phyloP scores from a whole-genome alignment of 495 filamentous ascomycete species.

The Penicillium egyptiacum region DNA sequence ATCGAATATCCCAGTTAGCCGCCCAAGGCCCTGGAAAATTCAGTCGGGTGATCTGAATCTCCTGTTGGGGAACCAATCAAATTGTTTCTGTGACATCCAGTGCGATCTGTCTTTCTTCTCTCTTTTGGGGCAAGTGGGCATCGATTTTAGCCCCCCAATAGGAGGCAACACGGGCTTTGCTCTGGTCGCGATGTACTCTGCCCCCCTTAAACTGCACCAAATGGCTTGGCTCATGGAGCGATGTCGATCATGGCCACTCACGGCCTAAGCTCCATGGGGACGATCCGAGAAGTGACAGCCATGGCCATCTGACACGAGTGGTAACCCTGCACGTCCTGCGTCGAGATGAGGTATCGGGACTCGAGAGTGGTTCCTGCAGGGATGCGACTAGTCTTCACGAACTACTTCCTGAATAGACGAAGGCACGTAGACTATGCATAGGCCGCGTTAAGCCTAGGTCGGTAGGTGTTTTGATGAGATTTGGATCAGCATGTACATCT shows the following conservation, averaged over 20 bases:
- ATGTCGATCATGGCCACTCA: slow-evolving; percentile 3
- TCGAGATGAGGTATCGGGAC: slow-evolving; percentile 8
- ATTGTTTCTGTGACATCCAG: neutral
- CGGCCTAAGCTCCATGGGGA: slow-evolving; percentile 6
- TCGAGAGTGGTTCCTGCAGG: slow-evolving; percentile 22
- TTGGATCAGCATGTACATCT: neutral
- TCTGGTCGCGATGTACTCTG: neutral
- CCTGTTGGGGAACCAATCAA: slow-evolving; percentile 13
- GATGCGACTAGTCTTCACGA: slow-evolving; percentile 24
- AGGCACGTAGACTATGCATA: neutral
- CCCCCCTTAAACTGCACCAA: neutral
- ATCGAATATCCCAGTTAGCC: slow-evolving; percentile 40
- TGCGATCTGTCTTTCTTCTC: slow-evolving; percentile 6
- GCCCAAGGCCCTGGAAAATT: slow-evolving; percentile 40
- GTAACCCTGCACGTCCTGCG: slow-evolving; percentile 24
- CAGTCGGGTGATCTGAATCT: slow-evolving; percentile 18
- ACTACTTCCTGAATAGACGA: slow-evolving; percentile 18
- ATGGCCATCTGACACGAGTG: slow-evolving; percentile 12
- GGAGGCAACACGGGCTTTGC: slow-evolving; percentile 1
- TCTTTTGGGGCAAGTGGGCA: neutral
- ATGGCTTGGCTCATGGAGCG: neutral
- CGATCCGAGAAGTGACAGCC: slow-evolving; percentile 13
- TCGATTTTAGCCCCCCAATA: neutral
- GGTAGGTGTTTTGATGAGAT: neutral
- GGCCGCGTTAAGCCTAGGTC: neutral